Evolutionary conservation across 2,329 filamentous ascomycete genomes (phyloP).

Genomic region (Fusarium sterilihyphosum): DNA sequence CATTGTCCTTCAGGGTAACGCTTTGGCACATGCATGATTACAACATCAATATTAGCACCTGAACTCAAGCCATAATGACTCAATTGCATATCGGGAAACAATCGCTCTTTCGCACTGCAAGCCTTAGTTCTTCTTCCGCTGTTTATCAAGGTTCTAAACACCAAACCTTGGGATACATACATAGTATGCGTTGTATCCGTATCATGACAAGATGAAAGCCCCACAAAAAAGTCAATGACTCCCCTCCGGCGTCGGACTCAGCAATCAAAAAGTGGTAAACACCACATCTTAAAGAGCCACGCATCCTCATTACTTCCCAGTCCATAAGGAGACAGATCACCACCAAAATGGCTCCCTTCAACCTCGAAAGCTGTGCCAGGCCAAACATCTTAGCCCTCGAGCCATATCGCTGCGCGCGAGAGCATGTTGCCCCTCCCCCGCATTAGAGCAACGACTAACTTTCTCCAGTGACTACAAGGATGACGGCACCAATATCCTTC

Average conservation of each 20-base stretch:
- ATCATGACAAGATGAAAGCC: conserved; percentile 4
- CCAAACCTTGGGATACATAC: neutral
- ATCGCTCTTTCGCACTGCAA: neutral
- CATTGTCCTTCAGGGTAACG: neutral
- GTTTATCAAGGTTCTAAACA: neutral
- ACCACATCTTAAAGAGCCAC: conserved; percentile 19
- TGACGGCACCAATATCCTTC: conserved; percentile 92
- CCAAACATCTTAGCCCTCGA: conserved; percentile 80
- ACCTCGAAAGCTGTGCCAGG: conserved; percentile 78
- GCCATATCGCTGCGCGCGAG: conserved; percentile 83
- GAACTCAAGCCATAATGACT: neutral
- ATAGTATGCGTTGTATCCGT: neutral
- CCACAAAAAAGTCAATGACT: conserved; percentile 41
- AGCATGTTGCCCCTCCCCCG: conserved; percentile 63
- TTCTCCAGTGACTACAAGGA: conserved; percentile 92
- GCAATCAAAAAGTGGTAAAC: conserved; percentile 11
- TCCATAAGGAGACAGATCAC: neutral
- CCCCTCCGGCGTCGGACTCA: conserved; percentile 40
- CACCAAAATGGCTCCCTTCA: conserved; percentile 69
- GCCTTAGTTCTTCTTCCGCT: neutral
- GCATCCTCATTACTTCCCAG: neutral
- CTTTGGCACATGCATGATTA: neutral
- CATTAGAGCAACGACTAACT: conserved; percentile 32
- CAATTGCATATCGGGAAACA: neutral
- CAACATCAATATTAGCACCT: neutral